Evolutionary conservation across 2,329 filamentous ascomycete species (phyloP).

Genomic region (Claviceps purpurea): DNA sequence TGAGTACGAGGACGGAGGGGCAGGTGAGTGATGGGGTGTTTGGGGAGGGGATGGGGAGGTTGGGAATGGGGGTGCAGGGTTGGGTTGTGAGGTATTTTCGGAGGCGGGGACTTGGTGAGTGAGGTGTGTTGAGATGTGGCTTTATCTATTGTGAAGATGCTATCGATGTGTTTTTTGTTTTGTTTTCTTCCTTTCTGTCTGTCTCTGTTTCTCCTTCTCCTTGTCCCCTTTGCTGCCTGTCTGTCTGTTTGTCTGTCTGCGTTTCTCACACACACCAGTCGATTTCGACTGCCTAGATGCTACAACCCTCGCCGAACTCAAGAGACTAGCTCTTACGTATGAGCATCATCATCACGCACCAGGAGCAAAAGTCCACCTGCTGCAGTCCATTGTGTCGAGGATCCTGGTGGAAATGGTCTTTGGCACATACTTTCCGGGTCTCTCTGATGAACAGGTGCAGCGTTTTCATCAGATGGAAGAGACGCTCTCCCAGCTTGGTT

Average conservation of each 20-base stretch:
- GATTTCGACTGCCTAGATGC: conserved; percentile 31
- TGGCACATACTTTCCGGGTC: conserved; percentile 47
- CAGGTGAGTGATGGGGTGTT: conserved; percentile 55
- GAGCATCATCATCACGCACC: conserved; percentile 38
- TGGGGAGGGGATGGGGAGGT: conserved; percentile 43
- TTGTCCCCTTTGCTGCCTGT: too few species aligned
- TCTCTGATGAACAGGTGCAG: conserved; percentile 38
- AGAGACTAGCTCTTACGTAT: conserved; percentile 43
- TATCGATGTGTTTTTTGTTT: not conserved
- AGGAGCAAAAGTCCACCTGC: conserved; percentile 44
- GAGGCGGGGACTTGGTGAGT: conserved; percentile 42
- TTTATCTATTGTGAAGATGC: too few species aligned
- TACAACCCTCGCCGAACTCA: conserved; percentile 28
- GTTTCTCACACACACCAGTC: conserved; percentile 11
- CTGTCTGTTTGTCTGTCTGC: not conserved
- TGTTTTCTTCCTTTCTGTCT: not conserved
- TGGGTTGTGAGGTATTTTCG: conserved; percentile 62
- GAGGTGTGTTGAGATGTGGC: too few species aligned
- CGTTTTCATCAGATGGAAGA: conserved; percentile 37
- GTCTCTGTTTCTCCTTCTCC: too few species aligned
- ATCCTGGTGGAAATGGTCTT: conserved; percentile 51
- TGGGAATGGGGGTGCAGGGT: conserved; percentile 58
- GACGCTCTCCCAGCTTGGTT: conserved; percentile 30
- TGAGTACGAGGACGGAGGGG: conserved; percentile 46
- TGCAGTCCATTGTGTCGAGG: conserved; percentile 48